phyloP scores from a whole-genome alignment of 208 protist genomes.

The Trypanosoma caninum region DNA sequence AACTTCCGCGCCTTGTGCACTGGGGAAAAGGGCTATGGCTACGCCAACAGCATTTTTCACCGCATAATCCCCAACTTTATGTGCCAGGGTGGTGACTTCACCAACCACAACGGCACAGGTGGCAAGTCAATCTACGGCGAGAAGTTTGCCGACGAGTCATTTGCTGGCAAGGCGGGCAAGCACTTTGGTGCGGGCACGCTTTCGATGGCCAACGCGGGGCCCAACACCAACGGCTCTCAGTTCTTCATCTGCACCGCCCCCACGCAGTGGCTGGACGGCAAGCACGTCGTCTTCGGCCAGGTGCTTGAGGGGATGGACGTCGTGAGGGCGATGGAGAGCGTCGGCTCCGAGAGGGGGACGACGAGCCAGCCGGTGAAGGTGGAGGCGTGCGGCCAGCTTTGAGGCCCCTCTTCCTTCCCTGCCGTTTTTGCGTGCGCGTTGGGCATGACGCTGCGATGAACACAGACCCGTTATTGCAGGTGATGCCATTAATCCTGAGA shows the following conservation, averaged over 20 bases:
- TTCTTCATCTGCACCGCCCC: conserved; percentile 79
- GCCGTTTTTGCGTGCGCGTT: too few species aligned
- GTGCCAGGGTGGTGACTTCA: conserved; percentile 93
- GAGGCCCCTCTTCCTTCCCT: neutral
- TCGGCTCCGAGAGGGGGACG: conserved; percentile 51
- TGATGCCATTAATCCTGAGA: too few species aligned
- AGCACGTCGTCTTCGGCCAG: conserved; percentile 96
- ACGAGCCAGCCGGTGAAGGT: conserved; percentile 63
- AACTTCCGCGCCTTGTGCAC: conserved; percentile 94
- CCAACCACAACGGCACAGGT: conserved; percentile 73
- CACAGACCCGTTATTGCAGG: too few species aligned
- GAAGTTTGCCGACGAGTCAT: conserved; percentile 87
- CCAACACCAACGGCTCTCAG: conserved; percentile 76
- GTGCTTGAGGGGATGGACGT: conserved; percentile 89
- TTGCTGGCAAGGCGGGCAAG: conserved; percentile 68
- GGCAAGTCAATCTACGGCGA: conserved; percentile 82
- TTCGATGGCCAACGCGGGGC: conserved; percentile 69
- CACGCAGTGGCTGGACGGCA: conserved; percentile 90
- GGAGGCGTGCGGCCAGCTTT: conserved; percentile 62
- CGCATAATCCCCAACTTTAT: conserved; percentile 85
- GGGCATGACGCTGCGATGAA: too few species aligned
- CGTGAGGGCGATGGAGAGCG: conserved; percentile 80
- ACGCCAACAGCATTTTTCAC: conserved; percentile 90
- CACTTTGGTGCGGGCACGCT: conserved; percentile 59
- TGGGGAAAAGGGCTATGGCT: conserved; percentile 91